Evolutionary conservation across 2,329 filamentous ascomycete genomes (phyloP).

Genomic region (Fusarium sp.): DNA sequence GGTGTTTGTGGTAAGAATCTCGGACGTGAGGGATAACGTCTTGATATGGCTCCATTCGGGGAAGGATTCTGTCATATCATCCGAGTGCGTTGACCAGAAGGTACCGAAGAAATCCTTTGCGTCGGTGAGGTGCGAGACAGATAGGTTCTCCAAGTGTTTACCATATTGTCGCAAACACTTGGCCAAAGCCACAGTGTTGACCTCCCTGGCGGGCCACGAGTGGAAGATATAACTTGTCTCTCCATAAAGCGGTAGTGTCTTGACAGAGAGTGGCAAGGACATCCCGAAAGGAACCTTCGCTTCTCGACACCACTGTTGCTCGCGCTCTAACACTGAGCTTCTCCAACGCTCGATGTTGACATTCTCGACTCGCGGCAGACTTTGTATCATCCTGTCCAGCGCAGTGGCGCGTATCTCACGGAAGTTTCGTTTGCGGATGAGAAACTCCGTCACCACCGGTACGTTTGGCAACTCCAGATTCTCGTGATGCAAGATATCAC

Average conservation of each 20-base stretch:
- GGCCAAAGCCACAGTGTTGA: neutral
- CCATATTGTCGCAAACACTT: slow-evolving; percentile 12
- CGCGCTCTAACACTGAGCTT: neutral
- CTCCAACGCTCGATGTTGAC: slow-evolving; percentile 17
- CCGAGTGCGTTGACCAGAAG: neutral
- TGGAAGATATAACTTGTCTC: neutral
- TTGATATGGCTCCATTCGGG: slow-evolving; percentile 6
- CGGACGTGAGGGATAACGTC: slow-evolving; percentile 1
- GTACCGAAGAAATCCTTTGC: slow-evolving; percentile 18
- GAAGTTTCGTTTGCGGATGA: slow-evolving; percentile 26
- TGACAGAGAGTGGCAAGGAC: slow-evolving; percentile 4
- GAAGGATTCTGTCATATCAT: neutral
- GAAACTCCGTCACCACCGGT: slow-evolving; percentile 2
- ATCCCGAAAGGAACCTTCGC: neutral
- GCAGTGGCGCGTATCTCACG: neutral
- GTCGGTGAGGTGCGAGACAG: slow-evolving; percentile 22
- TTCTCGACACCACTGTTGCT: neutral
- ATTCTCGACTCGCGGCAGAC: neutral
- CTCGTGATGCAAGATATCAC: fast-evolving
- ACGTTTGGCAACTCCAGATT: neutral
- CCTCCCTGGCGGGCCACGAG: neutral
- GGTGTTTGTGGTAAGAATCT: neutral
- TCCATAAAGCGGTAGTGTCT: slow-evolving; percentile 11
- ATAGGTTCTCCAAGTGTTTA: slow-evolving; percentile 10
- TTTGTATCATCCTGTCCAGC: neutral